Evolutionary conservation across 352 stramenopile species (phyloP).

Genomic region (Phytophthora sp.): DNA sequence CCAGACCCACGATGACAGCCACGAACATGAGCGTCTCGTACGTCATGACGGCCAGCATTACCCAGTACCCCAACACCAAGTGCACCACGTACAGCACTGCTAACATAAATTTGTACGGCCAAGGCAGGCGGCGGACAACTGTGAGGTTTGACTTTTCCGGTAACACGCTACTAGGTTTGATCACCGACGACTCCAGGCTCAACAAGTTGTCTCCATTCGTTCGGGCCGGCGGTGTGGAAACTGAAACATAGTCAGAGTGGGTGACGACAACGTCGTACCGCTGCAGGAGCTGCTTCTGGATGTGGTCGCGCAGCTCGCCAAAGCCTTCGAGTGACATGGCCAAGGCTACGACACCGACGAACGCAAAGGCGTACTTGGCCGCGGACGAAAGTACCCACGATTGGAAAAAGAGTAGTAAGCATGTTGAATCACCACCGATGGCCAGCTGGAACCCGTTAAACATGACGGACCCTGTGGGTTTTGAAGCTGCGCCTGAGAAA

Average conservation of each 20-base stretch:
- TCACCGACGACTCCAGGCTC: conserved; percentile 13
- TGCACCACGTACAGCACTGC: conserved; percentile 65
- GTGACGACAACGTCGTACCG: conserved; percentile 50
- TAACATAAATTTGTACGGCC: conserved; percentile 53
- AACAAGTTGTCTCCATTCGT: too few relatives aligned
- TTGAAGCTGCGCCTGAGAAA: conserved; percentile 38
- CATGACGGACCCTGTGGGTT: conserved; percentile 61
- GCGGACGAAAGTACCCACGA: conserved; percentile 59
- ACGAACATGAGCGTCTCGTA: conserved; percentile 75
- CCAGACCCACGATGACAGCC: conserved; percentile 61
- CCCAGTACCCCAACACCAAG: conserved; percentile 67
- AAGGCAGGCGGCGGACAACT: conserved; percentile 41
- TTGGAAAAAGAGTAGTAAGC: conserved; percentile 70
- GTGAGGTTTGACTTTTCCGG: conserved; percentile 14
- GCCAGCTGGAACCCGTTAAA: conserved; percentile 75
- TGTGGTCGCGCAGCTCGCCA: conserved; percentile 45
- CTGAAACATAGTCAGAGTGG: conserved; percentile 45
- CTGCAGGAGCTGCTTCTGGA: conserved; percentile 43
- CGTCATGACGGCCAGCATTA: conserved; percentile 82
- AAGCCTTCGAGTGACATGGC: conserved; percentile 58
- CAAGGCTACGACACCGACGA: conserved; percentile 57
- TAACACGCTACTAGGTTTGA: conserved; percentile 4
- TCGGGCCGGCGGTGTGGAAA: conserved; percentile 39
- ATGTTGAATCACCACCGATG: conserved; percentile 49
- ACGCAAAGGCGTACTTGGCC: conserved; percentile 70